These are phyloP conservation scores for Orbilia quercus DNA, from an alignment of 2,329 filamentous ascomycete genomes.

Conservation along the genomic window DNA sequence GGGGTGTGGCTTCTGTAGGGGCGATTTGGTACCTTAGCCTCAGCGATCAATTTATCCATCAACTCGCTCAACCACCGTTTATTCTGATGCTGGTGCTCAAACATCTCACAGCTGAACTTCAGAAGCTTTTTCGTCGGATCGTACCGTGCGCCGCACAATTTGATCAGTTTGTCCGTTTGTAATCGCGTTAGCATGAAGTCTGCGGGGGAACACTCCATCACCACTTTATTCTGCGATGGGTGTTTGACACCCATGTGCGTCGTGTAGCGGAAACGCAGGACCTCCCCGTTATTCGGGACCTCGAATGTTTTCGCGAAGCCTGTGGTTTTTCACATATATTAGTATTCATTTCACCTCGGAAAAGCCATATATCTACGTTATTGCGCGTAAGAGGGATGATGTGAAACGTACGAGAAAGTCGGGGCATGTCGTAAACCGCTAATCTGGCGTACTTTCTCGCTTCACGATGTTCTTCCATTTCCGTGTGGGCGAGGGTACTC, in stretches of 20 bases:
- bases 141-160: conserved; percentile 85
- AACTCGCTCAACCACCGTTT: conserved; percentile 91
- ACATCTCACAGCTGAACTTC: conserved; percentile 91
- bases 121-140: conserved; percentile 84
- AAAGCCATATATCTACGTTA: no score
- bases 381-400: conserved; percentile 1
- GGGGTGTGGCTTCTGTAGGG: no score
- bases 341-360: conserved; percentile 45
- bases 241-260: conserved; percentile 95
- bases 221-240: conserved; percentile 91
- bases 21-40: conserved; percentile 72
- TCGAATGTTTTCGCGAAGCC: conserved; percentile 85
- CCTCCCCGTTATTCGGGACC: conserved; percentile 73
- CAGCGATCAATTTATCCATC: conserved; percentile 76
- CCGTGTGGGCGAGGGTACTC: conserved; percentile 81
- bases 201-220: conserved; percentile 83
- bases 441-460: conserved; percentile 87
- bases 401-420: conserved; percentile 78
- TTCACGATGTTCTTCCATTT: conserved; percentile 88
- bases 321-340: conserved; percentile 62
- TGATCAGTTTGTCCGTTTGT: conserved; percentile 84
- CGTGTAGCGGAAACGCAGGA: conserved; percentile 94
- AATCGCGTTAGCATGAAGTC: conserved; percentile 74
- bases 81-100: conserved; percentile 90
- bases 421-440: conserved; percentile 94